Conservation (phyloP, 345 rosid genomes). For the Eucalyptus shirleyi region DNA sequence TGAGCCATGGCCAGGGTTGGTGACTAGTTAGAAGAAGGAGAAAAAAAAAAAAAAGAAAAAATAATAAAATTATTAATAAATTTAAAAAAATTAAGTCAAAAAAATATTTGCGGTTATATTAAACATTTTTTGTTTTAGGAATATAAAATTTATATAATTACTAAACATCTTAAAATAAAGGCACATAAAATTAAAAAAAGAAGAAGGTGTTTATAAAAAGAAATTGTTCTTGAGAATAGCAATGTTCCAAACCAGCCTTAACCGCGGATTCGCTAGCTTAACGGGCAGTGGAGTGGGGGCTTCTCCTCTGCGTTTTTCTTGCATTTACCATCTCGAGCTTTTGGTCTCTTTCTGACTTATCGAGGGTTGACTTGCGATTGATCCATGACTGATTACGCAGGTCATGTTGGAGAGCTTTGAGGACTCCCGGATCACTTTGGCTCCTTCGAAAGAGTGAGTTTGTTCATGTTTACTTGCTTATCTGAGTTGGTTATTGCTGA, state of each 20-base stretch:
- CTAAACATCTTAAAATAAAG: fast-evolving
- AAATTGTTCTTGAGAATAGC: fast-evolving
- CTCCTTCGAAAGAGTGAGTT: not conserved
- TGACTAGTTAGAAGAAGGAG: fast-evolving
- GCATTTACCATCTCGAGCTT: not conserved
- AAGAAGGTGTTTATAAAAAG: fast-evolving
- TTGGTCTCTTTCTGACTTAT: not conserved
- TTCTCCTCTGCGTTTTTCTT: not conserved
- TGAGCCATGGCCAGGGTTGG: fast-evolving
- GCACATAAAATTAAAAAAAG: too few species aligned
- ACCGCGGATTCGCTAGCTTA: not conserved
- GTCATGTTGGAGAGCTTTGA: not conserved
- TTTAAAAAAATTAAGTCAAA: too few species aligned
- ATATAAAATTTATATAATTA: too few species aligned
- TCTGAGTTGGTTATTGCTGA: not conserved
- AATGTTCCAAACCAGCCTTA: fast-evolving
- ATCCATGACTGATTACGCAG: not conserved
- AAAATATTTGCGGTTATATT: fast-evolving
- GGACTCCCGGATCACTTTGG: not conserved
- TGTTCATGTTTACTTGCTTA: not conserved
- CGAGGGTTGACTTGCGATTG: not conserved
- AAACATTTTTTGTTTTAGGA: fast-evolving
- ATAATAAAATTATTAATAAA: too few species aligned
- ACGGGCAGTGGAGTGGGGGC: not conserved
- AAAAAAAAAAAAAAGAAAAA: fast-evolving